These are phyloP conservation scores for Aspergillus piperis DNA, from an alignment of 2,329 filamentous ascomycete genomes.

Conservation along the genomic window DNA sequence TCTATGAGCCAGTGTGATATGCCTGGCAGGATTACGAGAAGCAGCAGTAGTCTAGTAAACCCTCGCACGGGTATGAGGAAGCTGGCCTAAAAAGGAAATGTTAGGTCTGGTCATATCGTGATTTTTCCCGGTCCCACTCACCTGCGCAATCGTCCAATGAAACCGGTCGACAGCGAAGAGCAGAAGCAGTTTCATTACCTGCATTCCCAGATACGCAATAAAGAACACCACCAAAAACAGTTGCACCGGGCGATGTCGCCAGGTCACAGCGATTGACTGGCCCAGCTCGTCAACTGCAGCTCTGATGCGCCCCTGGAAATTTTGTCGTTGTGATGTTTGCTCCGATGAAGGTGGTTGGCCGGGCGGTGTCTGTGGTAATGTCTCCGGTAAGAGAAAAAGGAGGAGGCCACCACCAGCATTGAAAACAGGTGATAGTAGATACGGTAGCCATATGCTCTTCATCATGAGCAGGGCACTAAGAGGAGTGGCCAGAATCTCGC, in stretches of 20 bases:
- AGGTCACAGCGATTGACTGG: neutral
- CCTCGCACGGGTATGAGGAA: neutral
- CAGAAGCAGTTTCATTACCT: neutral
- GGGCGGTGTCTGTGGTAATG: constrained; percentile 10
- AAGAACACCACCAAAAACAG: neutral
- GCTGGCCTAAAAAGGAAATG: neutral
- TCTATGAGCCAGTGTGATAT: neutral
- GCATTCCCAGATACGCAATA: neutral
- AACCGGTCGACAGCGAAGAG: neutral
- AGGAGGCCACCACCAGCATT: neutral
- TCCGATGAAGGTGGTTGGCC: neutral
- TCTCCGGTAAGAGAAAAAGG: constrained; percentile 24
- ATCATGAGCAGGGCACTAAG: constrained; percentile 33
- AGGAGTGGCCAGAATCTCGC: constrained; percentile 30
- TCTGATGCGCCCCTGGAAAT: neutral
- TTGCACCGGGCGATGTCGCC: neutral
- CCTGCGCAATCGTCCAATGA: neutral
- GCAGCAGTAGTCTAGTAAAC: neutral
- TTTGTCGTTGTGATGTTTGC: neutral
- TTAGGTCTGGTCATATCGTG: neutral
- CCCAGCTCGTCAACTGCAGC: neutral
- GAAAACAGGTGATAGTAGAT: constrained; percentile 5
- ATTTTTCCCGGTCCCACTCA: neutral
- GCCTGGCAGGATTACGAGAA: neutral
- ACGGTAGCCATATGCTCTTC: constrained; percentile 26